Evolutionary conservation across 129 eudicot species (phyloP), one percentile per base, ranked within the genome.

Genomic region (Flaveria robusta): DNA sequence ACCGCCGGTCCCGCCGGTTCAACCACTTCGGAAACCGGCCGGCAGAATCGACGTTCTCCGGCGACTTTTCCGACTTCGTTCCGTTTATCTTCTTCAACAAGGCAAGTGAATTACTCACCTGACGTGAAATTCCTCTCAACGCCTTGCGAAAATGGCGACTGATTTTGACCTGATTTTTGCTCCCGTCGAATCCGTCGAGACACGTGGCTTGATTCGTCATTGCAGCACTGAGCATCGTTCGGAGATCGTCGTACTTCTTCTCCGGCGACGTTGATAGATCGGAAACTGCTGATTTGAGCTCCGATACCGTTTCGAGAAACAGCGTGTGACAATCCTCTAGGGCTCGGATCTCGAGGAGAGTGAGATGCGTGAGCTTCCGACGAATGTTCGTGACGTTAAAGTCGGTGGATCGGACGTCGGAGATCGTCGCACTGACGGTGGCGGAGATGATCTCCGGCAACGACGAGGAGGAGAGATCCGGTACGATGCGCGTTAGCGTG

Each of bases 181-280:
- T 82, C 45, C 80, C 82, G 3, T 82, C 89, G 62, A 92, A 88
- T 5, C 96, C 98, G 42, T 93, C 97, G 10, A 93, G 92, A 72
- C 98, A 93, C 15, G 98, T 93, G 72, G 74, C 86, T 75, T 90
- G 96, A 52, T 92, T 90, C 6, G 98, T 93, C 95, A 93, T 93
- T 23, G 95, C 98, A 7, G 84, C 98, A 68, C 96, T 90, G 43
- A 93, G 81, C 20, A 86, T 76, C 1, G 98, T 88, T 16, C 59
- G 86, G 19, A 93, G 42, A 65, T 88, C 88, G 23, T 77, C 55
- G 80, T 84, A 86, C 9, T 88, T 78, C 2, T 45, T 24, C 13
- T 51, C 52, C 15, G 94, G 58, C 0, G 88, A 83, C 1, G 50
- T 68, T 2, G 88, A 71, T 7, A 92, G 80, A 26, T 90, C 97